Conservation (phyloP, 2,329 filamentous ascomycete species). For the Zymoseptoria ardabiliae region DNA sequence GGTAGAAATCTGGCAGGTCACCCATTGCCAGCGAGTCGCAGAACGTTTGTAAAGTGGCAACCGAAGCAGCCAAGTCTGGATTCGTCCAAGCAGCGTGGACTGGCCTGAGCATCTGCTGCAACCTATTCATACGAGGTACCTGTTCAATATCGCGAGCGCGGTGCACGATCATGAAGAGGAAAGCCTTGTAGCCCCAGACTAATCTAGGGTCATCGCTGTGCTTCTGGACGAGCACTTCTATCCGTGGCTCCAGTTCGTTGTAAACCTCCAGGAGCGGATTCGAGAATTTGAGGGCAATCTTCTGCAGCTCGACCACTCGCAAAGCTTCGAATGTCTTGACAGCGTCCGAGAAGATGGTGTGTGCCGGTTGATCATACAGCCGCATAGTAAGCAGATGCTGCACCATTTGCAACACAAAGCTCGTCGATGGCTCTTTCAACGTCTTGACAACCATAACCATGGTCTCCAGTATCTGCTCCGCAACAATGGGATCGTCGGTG, state of each 20-base stretch:
- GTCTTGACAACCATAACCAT: conserved; percentile 26
- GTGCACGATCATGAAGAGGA: conserved; percentile 89
- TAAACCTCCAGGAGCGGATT: conserved; percentile 82
- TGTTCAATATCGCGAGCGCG: conserved; percentile 65
- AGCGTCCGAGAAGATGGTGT: conserved; percentile 72
- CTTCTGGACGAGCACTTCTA: conserved; percentile 70
- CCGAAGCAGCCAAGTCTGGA: conserved; percentile 56
- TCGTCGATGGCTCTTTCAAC: conserved; percentile 18
- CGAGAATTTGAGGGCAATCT: conserved; percentile 82
- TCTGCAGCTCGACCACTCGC: conserved; percentile 79
- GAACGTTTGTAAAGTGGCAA: conserved; percentile 72
- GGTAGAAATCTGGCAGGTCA: conserved; percentile 73
- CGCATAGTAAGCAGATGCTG: conserved; percentile 85
- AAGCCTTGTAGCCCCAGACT: conserved; percentile 77
- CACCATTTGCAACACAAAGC: conserved; percentile 79
- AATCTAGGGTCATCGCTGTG: conserved; percentile 72
- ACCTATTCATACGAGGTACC: conserved; percentile 60
- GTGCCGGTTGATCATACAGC: conserved; percentile 63
- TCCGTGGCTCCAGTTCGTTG: conserved; percentile 73
- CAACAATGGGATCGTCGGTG: conserved; percentile 49
- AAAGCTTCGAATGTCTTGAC: conserved; percentile 82
- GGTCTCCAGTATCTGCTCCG: conserved; percentile 24
- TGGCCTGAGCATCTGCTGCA: conserved; percentile 73
- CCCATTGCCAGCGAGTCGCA: conserved; percentile 72
- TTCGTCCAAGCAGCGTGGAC: conserved; percentile 75